These are phyloP conservation scores for Phytophthora sp. DNA, from an alignment of 352 stramenopile species.

Conservation along the genomic window DNA sequence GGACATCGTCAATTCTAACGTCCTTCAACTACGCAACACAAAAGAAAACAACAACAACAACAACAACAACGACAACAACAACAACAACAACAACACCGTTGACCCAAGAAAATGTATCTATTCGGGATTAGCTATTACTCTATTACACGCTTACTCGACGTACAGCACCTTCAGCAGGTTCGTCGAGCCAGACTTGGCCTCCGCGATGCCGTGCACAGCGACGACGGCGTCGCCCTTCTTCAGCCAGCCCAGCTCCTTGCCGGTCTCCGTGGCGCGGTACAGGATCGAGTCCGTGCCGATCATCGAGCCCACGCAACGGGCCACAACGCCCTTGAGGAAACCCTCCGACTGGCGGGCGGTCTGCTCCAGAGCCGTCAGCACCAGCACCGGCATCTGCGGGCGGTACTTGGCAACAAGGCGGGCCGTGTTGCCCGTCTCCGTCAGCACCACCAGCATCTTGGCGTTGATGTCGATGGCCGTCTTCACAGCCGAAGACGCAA, in stretches of 20 bases:
- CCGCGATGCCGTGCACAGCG: constrained; percentile 86
- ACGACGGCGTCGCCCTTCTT: constrained; percentile 87
- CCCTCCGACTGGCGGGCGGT: constrained; percentile 62
- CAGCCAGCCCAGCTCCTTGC: constrained; percentile 85
- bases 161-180: constrained; percentile 91
- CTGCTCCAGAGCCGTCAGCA: constrained; percentile 46
- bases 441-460: constrained; percentile 96
- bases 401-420: constrained; percentile 95
- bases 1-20: too few relatives aligned
- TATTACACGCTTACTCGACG: constrained; percentile 53
- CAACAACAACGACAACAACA: too few relatives aligned
- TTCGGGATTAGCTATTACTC: too few relatives aligned
- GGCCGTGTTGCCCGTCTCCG: constrained; percentile 93
- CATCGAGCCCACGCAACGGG: constrained; percentile 73
- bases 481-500: constrained; percentile 96
- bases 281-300: constrained; percentile 90
- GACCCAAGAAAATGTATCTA: too few relatives aligned
- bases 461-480: constrained; percentile 95
- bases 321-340: constrained; percentile 60
- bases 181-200: constrained; percentile 81
- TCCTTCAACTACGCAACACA: too few relatives aligned
- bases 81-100: too few relatives aligned
- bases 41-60: too few relatives aligned
- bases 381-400: constrained; percentile 51
- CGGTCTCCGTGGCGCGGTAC: constrained; percentile 80